These are phyloP conservation scores for Nannochloris sp. DNA, from an alignment of 139 green algal species.

Conservation along the genomic window DNA sequence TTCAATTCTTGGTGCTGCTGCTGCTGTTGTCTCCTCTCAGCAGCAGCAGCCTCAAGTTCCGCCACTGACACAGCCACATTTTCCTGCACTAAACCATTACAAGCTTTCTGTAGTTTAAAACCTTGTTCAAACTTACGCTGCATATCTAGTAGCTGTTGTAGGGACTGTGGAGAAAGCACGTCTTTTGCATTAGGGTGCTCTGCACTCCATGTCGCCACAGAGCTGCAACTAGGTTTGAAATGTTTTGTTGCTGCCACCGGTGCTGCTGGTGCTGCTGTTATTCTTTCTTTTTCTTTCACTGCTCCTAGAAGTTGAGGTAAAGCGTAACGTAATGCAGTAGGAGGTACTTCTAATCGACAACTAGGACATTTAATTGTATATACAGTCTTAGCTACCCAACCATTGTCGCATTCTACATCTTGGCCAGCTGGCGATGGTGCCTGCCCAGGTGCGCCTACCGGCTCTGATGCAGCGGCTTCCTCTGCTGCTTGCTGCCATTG, in stretches of 20 bases:
- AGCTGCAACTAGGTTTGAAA: too few species aligned
- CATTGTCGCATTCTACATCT: too few species aligned
- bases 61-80: not conserved
- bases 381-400: too few species aligned
- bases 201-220: not conserved
- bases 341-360: not conserved
- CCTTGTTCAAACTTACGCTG: not conserved
- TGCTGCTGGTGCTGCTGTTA: too few species aligned
- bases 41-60: not conserved
- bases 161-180: not conserved
- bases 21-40: not conserved
- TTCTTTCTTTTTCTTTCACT: not conserved
- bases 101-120: not conserved
- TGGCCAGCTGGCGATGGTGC: too few species aligned
- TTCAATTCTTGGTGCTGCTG: not conserved
- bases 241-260: too few species aligned
- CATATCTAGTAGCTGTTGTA: not conserved
- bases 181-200: not conserved
- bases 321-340: not conserved
- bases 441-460: too few species aligned
- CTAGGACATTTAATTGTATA: not conserved
- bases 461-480: not conserved
- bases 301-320: not conserved
- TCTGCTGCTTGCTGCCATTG: constrained; percentile 20
- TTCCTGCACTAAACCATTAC: not conserved